Evolutionary conservation across 441 rosid species (phyloP).

Genomic region (Pelargonium citronellum): DNA sequence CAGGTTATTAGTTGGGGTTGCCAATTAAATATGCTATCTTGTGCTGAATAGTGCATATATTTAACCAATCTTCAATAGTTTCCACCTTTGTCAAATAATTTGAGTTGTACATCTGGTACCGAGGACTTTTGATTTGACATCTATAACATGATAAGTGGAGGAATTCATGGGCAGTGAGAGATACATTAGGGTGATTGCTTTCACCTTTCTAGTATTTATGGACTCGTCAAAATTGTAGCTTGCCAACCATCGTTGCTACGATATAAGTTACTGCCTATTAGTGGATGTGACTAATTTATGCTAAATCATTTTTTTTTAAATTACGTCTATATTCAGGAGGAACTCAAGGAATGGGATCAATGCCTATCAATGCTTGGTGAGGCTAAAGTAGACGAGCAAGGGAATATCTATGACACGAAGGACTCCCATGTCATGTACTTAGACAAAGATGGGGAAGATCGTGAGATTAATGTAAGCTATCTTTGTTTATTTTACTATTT

Average conservation of each 20-base stretch:
- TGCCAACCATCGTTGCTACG: not conserved
- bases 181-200: not conserved
- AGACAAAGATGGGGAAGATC: constrained; percentile 87
- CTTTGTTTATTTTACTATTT: not conserved
- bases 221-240: not conserved
- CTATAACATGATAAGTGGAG: not conserved
- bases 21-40: not conserved
- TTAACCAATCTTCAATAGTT: not conserved
- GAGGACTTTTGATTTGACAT: not conserved
- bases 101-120: not conserved
- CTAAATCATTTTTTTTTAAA: constrained; percentile 2
- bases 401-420: constrained; percentile 65
- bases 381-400: constrained; percentile 78
- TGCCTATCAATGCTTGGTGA: constrained; percentile 82
- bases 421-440: constrained; percentile 55
- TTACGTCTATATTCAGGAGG: constrained; percentile 48
- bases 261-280: not conserved
- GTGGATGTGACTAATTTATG: not conserved
- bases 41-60: not conserved
- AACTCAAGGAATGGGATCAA: constrained; percentile 95
- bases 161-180: not conserved
- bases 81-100: not conserved
- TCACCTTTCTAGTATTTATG: not conserved
- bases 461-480: constrained; percentile 71
- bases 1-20: not conserved